These are phyloP conservation scores for Purshia tridentata DNA, from an alignment of 306 rosid species.

Conservation along the genomic window DNA sequence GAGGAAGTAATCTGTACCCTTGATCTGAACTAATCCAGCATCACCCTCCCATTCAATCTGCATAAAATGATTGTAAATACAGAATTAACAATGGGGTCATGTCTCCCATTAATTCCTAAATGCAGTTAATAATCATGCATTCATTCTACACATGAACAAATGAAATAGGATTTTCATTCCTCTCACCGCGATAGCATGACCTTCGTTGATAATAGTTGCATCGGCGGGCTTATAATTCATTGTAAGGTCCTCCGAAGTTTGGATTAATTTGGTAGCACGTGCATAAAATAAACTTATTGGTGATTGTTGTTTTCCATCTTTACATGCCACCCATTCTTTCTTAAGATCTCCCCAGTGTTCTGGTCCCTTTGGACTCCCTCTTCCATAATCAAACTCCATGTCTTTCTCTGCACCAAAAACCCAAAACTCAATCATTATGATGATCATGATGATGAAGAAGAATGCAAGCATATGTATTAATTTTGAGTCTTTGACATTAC, in stretches of 20 bases:
- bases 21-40: constrained; percentile 35
- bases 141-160: neutral
- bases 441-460: neutral
- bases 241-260: neutral
- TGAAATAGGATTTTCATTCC: neutral
- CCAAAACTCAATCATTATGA: neutral
- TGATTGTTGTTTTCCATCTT: constrained; percentile 32
- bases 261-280: neutral
- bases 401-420: constrained; percentile 25
- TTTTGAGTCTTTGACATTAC: neutral
- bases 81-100: neutral
- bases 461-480: neutral
- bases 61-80: neutral
- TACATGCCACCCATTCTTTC: constrained; percentile 38
- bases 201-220: constrained; percentile 37
- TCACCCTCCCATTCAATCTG: constrained; percentile 39
- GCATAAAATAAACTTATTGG: constrained; percentile 24
- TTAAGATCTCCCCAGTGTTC: constrained; percentile 39
- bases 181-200: constrained; percentile 34
- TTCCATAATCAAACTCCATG: constrained; percentile 22
- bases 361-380: constrained; percentile 29
- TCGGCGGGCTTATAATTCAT: constrained; percentile 21
- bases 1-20: constrained; percentile 26
- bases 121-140: too few species aligned
- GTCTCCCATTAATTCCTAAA: too few species aligned